Base-by-base conservation (phyloP, 1,284 basidiomycete species). In the Pseudozyma thailandica region DNA sequence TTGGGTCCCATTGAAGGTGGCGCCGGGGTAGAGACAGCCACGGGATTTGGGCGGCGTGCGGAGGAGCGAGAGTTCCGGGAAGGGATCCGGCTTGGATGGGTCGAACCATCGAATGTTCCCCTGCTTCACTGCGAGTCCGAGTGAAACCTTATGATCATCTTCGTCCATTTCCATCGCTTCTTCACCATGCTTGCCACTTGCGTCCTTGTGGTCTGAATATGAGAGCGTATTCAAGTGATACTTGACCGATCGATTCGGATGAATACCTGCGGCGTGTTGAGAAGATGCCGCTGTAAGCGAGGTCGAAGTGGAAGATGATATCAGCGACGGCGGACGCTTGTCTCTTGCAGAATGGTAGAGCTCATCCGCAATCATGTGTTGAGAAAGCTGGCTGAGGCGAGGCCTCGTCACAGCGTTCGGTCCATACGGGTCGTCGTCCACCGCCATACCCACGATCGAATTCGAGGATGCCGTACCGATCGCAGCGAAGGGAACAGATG, bases 1-100 rank as follows among this genome's bases (percentile, higher is more conserved):
- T 43, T 82, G 79, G 28, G 77, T 77, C 25, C 80, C 81, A 21
- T 72, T 55, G 55, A 80, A 82, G 3, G 61, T 56, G 0, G 81
- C 77, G 7, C 80, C 81, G 4, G 81, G 75, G 33, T 75, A 74
- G 12, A 82, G 63, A 35, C 77, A 82, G 15, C 78, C 79, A 13
- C 72, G 41, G 20, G 61, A 56, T 28, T 54, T 61, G 4, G 71
- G 70, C 1, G 55, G 59, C 9, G 43, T 44, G 18, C 75, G 70
- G 20, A 74, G 26, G 8, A 54, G 55, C 5, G 72, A 66, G 5
- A 78, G 39, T 13, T 77, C 75, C 12, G 35, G 45, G 23, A 72
- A 55, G 5, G 78, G 70, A 35, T 81, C 79, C 4, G 77, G 74
- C 28, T 65, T 59, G 31, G 37, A 43, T 1, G 72, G 65, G 23